A percentile compares a stretch with the other conserved stretches of the same genome.
Conservation (phyloP, 2,329 filamentous ascomycete genomes). For the Penicillium sp. region DNA sequence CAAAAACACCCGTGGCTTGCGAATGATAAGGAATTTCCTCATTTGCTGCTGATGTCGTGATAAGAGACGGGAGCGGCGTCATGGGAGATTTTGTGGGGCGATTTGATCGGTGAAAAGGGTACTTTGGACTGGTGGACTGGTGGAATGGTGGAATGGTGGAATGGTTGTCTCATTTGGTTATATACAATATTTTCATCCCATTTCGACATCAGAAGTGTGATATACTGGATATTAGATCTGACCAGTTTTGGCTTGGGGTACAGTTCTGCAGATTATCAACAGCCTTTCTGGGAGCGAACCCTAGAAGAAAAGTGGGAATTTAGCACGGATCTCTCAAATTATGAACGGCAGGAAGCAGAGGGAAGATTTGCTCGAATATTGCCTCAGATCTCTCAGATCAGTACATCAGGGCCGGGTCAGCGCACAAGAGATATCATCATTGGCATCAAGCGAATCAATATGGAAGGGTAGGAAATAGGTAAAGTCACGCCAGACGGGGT, state of each 20-base stretch:
- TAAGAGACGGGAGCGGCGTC: slow-evolving; percentile 8
- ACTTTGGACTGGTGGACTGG: no score
- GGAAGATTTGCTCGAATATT: background rate
- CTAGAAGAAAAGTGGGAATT: background rate
- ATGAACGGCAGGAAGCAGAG: background rate
- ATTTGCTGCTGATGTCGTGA: slow-evolving; percentile 25
- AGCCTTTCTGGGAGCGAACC: background rate
- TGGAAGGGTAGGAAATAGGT: background rate
- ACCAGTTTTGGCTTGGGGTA: background rate
- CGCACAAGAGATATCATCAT: background rate
- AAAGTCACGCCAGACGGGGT: background rate
- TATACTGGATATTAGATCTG: background rate
- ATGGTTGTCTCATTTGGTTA: background rate
- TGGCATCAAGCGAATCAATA: background rate
- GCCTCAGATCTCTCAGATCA: background rate
- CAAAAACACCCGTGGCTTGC: background rate
- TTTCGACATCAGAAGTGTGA: background rate
- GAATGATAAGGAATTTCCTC: background rate
- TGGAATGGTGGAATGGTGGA: background rate
- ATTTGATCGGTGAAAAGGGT: background rate
- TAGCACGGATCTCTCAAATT: background rate
- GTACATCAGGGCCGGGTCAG: background rate
- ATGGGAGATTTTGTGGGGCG: background rate
- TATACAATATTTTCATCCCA: background rate
- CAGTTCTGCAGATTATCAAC: background rate